Base-by-base conservation (phyloP, 2,329 filamentous ascomycete genomes). In the Sphaerulina populicola region DNA sequence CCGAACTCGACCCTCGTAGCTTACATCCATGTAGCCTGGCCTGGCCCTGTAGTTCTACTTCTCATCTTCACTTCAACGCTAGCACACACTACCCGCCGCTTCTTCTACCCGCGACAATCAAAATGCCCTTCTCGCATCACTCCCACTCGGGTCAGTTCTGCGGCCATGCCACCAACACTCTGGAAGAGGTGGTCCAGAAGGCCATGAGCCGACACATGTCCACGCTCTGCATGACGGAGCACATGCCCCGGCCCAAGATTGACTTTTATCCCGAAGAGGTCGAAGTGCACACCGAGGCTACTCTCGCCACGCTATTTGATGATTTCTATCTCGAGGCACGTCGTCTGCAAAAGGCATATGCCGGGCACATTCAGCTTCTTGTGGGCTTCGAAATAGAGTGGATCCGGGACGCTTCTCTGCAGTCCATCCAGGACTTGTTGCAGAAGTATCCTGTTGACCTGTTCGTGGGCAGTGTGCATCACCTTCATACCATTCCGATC, bases 131-230 rank as follows among this genome's bases (percentile, higher is more conserved):
- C 73, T 94, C 93, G 4, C 94, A 97, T 75, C 93, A 98, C 71
- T 94, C 88, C 65, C 93, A 98, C 72, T 97, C 93, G 35, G 93
- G 93, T 57, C 88, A 98, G 68, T 98, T 98, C 74, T 98, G 93
- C 73, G 83, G 83, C 8, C 93, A 98, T 73, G 93, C 93, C 45
- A 82, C 85, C 66, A 82, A 94, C 67, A 78, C 81, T 15, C 79
- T 98, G 8, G 91, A 97, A 68, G 83, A 88, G 58, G 80, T 97
- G 44, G 75, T 97, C 61, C 79, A 83, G 64, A 79, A 82, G 10
- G 91, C 91, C 58, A 88, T 97, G 60, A 70, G 76, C 43, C 77
- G 85, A 55, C 83, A 85, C 39, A 93, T 94, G 78, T 80, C 82
- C 56, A 85, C 85, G 15, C 89, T 96, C 65, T 88, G 85, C 18